Evolutionary conservation across 345 rosid species (phyloP), one percentile per base, ranked within the genome.

Genomic region (Eucalyptus shirleyi): DNA sequence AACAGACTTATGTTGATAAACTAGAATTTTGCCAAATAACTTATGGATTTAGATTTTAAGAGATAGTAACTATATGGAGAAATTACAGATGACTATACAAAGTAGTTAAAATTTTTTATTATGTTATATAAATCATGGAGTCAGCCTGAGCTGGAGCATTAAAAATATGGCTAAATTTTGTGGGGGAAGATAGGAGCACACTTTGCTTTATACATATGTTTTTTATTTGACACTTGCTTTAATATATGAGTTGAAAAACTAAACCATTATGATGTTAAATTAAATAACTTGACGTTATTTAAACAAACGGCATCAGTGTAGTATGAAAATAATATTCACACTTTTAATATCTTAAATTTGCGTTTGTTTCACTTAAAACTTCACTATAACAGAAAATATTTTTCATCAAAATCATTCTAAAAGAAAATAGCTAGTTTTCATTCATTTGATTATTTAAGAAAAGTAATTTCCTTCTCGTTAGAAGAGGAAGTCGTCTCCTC

Each of bases 251-350:
- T 21, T 56, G 28, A 56, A 56, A 56, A 56, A 56, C 60, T 21
- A 56, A 56, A 56, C 12, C 60, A 56, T n/a, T n/a, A n/a, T n/a
- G 60, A 56, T 56, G 60, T 56, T 56, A 23, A 56, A 23, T 56
- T 21, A 56, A 56, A 56, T 56, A 56, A 56, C 60, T 51, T 17
- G 19, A 17, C 4, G 55, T 51, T 56, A 56, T 56, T 56, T 24
- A 56, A 24, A n/a, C n/a, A 56, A 56, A 56, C 13, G 0, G 62
- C 5, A 24, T 1, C 13, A 0, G 62, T 56, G 62, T 24, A 56
- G 62, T 1, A 56, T 0, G 28, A 56, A 56, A 56, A 56, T 56
- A 56, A 56, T 24, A 56, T 56, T 56, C 62, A 56, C 26, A 24
- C 62, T 56, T 56, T 56, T 56, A 56, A 23, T 56, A 56, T 56